A percentile compares a stretch with the other conserved stretches of the same genome.
phyloP scores from a whole-genome alignment of 192 early-diverging fungal genomes.

The Coemansia sp. region DNA sequence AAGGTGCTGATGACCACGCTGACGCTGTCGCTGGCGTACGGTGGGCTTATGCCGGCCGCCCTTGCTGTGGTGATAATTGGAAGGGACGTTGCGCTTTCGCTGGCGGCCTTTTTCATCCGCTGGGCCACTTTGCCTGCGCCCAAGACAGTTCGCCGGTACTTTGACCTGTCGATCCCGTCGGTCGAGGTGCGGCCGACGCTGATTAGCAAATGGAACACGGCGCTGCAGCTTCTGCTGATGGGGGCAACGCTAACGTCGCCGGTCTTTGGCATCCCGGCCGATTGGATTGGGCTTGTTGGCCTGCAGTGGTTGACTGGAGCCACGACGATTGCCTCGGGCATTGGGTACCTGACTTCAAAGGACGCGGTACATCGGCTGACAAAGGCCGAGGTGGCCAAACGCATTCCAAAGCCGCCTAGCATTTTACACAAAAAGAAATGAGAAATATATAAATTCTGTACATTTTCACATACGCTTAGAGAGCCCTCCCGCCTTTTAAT shows the following conservation, averaged over 20 bases:
- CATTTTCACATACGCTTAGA: background rate
- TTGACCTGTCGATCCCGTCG: conserved; percentile 86
- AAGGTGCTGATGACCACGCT: conserved; percentile 91
- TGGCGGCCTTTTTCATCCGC: conserved; percentile 79
- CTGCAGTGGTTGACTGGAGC: conserved; percentile 63
- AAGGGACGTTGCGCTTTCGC: conserved; percentile 78
- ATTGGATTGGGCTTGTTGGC: conserved; percentile 56
- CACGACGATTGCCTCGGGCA: conserved; percentile 82
- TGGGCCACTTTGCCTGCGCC: conserved; percentile 87
- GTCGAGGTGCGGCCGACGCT: conserved; percentile 88
- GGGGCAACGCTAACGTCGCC: conserved; percentile 72
- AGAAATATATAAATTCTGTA: background rate
- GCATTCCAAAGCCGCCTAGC: conserved; percentile 35
- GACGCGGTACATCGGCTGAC: conserved; percentile 73
- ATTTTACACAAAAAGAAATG: conserved; percentile 32
- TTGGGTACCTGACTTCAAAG: conserved; percentile 72
- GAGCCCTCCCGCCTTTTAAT: no score
- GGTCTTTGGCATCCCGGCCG: conserved; percentile 65
- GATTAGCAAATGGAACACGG: conserved; percentile 92
- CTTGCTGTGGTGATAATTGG: conserved; percentile 84
- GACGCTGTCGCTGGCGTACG: conserved; percentile 74
- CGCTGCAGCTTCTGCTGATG: conserved; percentile 83
- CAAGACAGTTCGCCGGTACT: conserved; percentile 83
- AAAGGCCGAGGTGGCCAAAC: conserved; percentile 51
- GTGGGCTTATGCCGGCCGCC: conserved; percentile 70